Evolutionary conservation across 768 basidiomycete genomes (phyloP), one percentile per base, ranked within the genome.

Genomic region (Naganishia kalamii): DNA sequence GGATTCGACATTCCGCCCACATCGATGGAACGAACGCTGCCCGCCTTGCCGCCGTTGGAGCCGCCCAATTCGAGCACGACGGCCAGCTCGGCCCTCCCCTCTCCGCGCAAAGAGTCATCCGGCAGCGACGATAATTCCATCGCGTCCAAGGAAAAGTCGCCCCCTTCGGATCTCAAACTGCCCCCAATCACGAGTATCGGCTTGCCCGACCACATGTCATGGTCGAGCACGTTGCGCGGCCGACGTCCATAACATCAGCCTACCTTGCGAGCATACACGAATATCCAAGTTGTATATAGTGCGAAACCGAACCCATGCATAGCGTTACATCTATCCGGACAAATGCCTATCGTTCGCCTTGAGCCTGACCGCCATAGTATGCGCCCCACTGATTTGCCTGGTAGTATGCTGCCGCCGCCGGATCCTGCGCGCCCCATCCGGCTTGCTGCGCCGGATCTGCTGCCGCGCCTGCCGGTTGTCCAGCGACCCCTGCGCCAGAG

Each of bases 401-500:
- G 29, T 62, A 63, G 35, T 62, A 67, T 3, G 51, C 61, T 19
- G 50, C 62, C 30, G 54, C 47, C 30, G 65, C 35, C 1, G 48
- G 30, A 17, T 60, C 40, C 33, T 30, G 46, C 11, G 35, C 35
- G 0, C 62, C 49, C 41, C 62, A 59, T 15, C 54, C 51, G 44
- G 41, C 43, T 27, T 54, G 51, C 13, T 15, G 29, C 17, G 40
- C 50, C 50, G 19, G 23, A 19, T 19, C 46, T 1, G 32, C 30
- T 8, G 51, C 32, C 15, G 54, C 46, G 44, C 30, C 52, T 6
- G 60, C 41, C 6, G 44, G 44, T 25, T 47, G 44, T n/a, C 65
- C 65, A 5, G 29, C 32, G 40, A 46, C 33, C 17, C 48, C 48
- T 21, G 48, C 21, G 7, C 46, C 48, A 8, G 49, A 90, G 25